Base-by-base conservation (phyloP, 202 grass and related monocot genomes). In the Tripidium arundinaceum region DNA sequence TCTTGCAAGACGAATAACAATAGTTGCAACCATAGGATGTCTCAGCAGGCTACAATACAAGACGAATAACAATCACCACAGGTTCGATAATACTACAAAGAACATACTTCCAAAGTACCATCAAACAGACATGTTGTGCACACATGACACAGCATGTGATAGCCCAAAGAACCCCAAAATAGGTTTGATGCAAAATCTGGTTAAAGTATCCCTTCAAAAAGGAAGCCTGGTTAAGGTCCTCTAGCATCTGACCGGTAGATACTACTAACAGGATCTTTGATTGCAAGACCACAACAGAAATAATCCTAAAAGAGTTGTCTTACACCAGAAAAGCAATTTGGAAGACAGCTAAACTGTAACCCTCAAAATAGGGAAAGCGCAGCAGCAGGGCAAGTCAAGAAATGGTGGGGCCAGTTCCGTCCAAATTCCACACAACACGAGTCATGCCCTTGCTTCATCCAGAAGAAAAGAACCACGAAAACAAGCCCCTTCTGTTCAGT, bases 391-490 rank as follows among this genome's bases (percentile, higher is more conserved):
- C 63, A 76, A 22, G n/a, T 73, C 42, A 34, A 64, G 46, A 8
- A 19, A 84, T 11, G 25, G 5, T 1, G 0, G 1, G 55, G 7
- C 61, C 21, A 63, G 69, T 61, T 41, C 73, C 1, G 14, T 38
- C 29, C 75, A 70, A 55, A 80, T 59, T 47, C 46, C 68, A 67
- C 21, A 59, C 25, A 6, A 45, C 33, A 79, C 25, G 9, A 58
- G 40, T 54, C 71, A 36, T 18, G 61, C 16, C 85, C 40, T 91
- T 87, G 83, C 89, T 86, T 89, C 83, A 10, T 7, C 74, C 33
- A 14, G 26, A 94, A 94, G 84, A 3, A 90, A 88, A 24, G 86
- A 11, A 79, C 28, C 41, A 79, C 28, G 16, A 54, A 62, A 64
- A 52, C 19, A 74, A 21, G 41, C 10, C 58, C 43, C 67, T 89